Base-by-base conservation (phyloP, 23 red algal genomes). In the Gracilaria caudata region DNA sequence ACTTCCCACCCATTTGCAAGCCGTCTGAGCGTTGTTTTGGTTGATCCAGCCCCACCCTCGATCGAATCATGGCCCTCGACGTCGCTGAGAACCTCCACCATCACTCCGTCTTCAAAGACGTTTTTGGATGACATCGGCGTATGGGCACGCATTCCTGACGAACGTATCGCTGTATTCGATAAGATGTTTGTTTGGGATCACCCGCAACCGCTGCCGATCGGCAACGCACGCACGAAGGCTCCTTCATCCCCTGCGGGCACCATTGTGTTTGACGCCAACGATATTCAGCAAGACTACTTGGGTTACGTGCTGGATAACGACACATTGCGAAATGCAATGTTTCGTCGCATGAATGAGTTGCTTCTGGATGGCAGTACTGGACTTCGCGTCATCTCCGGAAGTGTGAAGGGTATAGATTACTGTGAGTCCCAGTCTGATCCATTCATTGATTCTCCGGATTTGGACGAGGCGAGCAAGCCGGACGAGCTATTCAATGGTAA, bases 101-200 rank as follows among this genome's bases (percentile, higher is more conserved):
- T 98, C 43, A 86, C 77, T 13, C 90, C 95, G 21, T 88, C 91
- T 5, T 94, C 95, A 0, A 73, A 82, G 86, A 41, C 23, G 28
- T 91, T 94, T 64, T 75, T 98, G 71, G 78, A 91, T 41, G 78
- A 90, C 23, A 74, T 91, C 40, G 92, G 77, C 37, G 80, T 94
- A 25, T 94, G 90, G 91, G 12, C 64, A 40, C 90, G 79, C n/a
- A 43, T 98, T 58, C 90, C 84, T 34, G 38, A 32, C 40, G 5
- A 40, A 6, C 78, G 88, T 10, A 71, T 94, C 32, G 84, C 90
- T n/a, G 25, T 63, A 2, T 94, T 98, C 53, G 64, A 85, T 43
- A 58, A 75, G 39, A 93, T 98, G 90, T 77, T 87, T 51, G 90
- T 94, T 37, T 98, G 90, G 83, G 95, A 95, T 79, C 78, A 82